Base-by-base conservation (phyloP, 2,329 filamentous ascomycete genomes). In the Cylindrodendrum hubeiense region DNA sequence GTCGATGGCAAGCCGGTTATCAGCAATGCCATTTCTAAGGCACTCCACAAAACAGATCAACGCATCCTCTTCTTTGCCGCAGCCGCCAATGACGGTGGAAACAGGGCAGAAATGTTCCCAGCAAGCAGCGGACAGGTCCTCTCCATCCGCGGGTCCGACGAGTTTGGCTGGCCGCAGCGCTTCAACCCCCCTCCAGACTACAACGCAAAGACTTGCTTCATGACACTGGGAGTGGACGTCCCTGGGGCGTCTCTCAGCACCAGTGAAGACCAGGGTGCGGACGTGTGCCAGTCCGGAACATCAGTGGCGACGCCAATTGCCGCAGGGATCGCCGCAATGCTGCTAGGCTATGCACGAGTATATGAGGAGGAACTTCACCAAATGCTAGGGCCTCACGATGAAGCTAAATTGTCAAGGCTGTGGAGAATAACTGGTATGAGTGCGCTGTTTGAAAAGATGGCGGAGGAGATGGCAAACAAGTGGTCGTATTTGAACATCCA, bases 101-200 rank as follows among this genome's bases (percentile, higher is more conserved):
- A 59, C 21, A 44, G 46, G 21, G 10, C 34, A 12, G 55, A 59
- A 51, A 59, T 59, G 55, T 59, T 50, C 55, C 55, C 55, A 8
- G 55, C 55, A 19, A 30, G 15, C 43, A 21, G 51, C 22, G 37
- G 26, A 12, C 19, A 59, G 4, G 55, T 59, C 5, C 34, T 59
- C 30, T 51, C 55, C 30, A 59, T 59, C 44, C 55, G 55, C 46
- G 55, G 44, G 33, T 51, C 55, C n/a, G 55, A 59, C 34, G 30
- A 51, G 2, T 43, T 8, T 9, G 55, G 55, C 21, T 50, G 44
- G 19, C 3, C 46, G 3, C 55, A 43, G 55, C 28, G 4, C 17
- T 59, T 50, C 55, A 59, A 59, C 22, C 55, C 55, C 37, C 55
- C 55, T 4, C 9, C 8, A 15, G 44, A 28, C 17, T 59, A 50